phyloP scores from a whole-genome alignment of 495 filamentous ascomycete genomes.

The Aspergillus nidulans region DNA sequence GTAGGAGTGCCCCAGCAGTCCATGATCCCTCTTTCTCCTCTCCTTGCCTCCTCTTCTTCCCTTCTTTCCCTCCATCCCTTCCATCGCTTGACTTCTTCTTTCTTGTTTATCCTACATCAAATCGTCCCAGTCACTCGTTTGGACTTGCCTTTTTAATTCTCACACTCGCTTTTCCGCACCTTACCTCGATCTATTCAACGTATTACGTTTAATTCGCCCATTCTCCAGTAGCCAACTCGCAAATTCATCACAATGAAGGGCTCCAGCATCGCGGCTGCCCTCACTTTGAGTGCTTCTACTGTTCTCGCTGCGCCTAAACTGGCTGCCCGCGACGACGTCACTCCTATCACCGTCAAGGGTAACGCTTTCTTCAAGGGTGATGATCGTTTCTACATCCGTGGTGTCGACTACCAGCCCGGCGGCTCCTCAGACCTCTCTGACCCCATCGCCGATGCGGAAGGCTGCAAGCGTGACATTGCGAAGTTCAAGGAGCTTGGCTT shows the following conservation, averaged over 20 bases:
- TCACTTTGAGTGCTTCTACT: slow-evolving; percentile 42
- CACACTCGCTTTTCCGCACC: slow-evolving; percentile 1
- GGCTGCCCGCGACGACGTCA: slow-evolving; percentile 39
- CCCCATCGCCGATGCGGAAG: slow-evolving; percentile 66
- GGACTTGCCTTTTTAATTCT: slow-evolving; percentile 8
- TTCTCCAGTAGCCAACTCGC: not conserved
- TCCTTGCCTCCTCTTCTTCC: not conserved
- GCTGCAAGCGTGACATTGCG: slow-evolving; percentile 78
- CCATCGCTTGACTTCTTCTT: slow-evolving; percentile 8
- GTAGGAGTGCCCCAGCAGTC: no score
- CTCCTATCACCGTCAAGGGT: slow-evolving; percentile 55
- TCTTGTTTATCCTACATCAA: slow-evolving; percentile 15
- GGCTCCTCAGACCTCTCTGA: slow-evolving; percentile 75
- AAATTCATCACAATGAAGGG: slow-evolving; percentile 50
- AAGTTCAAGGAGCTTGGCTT: slow-evolving; percentile 81
- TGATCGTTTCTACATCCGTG: slow-evolving; percentile 86
- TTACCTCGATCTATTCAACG: not conserved
- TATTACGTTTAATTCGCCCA: not conserved
- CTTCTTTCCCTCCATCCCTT: slow-evolving; percentile 13
- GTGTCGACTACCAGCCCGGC: slow-evolving; percentile 94
- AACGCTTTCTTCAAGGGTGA: slow-evolving; percentile 82
- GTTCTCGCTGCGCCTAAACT: slow-evolving; percentile 52
- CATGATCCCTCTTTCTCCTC: not conserved
- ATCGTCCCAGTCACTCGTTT: slow-evolving; percentile 23
- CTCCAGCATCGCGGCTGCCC: slow-evolving; percentile 50